phyloP scores from a whole-genome alignment of 768 basidiomycete species.

The Russula ochroleuca region DNA sequence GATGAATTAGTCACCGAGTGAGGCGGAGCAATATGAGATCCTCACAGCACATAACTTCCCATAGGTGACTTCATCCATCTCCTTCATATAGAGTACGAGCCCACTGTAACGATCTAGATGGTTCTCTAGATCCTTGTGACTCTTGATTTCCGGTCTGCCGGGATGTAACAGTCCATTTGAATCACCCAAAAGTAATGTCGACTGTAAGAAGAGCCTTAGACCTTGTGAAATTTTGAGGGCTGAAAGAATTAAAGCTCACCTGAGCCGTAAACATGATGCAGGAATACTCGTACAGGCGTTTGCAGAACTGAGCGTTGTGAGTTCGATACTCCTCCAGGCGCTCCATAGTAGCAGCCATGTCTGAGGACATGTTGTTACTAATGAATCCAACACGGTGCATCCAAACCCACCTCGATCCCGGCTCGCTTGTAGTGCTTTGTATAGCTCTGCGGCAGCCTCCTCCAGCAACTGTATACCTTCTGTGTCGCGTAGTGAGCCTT shows the following conservation, averaged over 20 bases:
- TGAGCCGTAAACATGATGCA: slow-evolving; percentile 90
- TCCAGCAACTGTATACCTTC: slow-evolving; percentile 75
- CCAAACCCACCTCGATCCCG: slow-evolving; percentile 70
- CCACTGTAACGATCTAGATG: slow-evolving; percentile 88
- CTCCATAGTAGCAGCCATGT: slow-evolving; percentile 98
- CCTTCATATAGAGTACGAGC: slow-evolving; percentile 86
- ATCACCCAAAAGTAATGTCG: slow-evolving; percentile 63
- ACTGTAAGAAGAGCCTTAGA: slow-evolving; percentile 38
- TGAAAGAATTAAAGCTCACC: slow-evolving; percentile 41
- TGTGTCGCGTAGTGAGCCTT: slow-evolving; percentile 83
- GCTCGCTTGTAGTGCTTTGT: slow-evolving; percentile 89
- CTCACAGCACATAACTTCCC: slow-evolving; percentile 85
- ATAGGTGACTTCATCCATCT: slow-evolving; percentile 90
- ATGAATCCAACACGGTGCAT: background rate
- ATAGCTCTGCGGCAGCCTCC: slow-evolving; percentile 79
- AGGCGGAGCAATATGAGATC: slow-evolving; percentile 15
- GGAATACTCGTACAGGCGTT: slow-evolving; percentile 83
- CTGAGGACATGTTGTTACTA: slow-evolving; percentile 37
- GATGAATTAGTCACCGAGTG: background rate
- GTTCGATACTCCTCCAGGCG: slow-evolving; percentile 86
- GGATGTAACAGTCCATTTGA: slow-evolving; percentile 51
- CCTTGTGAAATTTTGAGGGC: background rate
- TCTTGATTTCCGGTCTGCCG: slow-evolving; percentile 45
- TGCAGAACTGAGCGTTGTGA: slow-evolving; percentile 89
- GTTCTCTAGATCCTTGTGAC: slow-evolving; percentile 72